Evolutionary conservation across 257 asterid species (phyloP).

Genomic region (Dorcoceras hygrometricum): DNA sequence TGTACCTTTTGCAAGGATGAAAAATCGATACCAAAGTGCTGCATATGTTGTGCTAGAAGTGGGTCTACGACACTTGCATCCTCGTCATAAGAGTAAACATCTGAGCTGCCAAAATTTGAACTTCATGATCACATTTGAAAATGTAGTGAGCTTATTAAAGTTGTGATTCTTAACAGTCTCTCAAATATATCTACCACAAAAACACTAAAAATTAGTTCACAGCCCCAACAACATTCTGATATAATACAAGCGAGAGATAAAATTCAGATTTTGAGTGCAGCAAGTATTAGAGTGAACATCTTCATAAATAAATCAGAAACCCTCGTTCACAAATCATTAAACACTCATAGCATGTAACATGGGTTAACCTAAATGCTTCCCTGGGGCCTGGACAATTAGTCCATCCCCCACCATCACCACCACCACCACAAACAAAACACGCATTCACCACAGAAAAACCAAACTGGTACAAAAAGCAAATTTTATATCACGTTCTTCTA

Average conservation of each 20-base stretch:
- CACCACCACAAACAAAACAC: background rate
- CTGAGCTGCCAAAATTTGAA: conserved; percentile 96
- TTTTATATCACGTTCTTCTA: too few species aligned
- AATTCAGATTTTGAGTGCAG: background rate
- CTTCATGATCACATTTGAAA: conserved; percentile 51
- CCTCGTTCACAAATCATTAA: too few species aligned
- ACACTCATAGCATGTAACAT: background rate
- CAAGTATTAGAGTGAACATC: background rate
- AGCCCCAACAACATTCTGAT: conserved; percentile 3
- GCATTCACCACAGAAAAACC: background rate
- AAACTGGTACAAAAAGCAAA: background rate
- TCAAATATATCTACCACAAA: background rate
- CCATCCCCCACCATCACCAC: background rate
- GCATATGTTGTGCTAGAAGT: conserved; percentile 89
- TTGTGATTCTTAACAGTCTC: conserved; percentile 1
- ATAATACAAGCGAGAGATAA: background rate
- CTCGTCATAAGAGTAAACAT: conserved; percentile 94
- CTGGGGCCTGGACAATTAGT: background rate
- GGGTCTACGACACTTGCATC: conserved; percentile 93
- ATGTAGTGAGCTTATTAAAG: conserved; percentile 19
- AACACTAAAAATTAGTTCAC: background rate
- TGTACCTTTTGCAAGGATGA: conserved; percentile 95
- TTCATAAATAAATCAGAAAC: background rate
- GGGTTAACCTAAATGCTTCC: background rate
- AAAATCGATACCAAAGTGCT: conserved; percentile 93